Conservation (phyloP, 1,139 yeast genomes). For the Hanseniaspora sp. region DNA sequence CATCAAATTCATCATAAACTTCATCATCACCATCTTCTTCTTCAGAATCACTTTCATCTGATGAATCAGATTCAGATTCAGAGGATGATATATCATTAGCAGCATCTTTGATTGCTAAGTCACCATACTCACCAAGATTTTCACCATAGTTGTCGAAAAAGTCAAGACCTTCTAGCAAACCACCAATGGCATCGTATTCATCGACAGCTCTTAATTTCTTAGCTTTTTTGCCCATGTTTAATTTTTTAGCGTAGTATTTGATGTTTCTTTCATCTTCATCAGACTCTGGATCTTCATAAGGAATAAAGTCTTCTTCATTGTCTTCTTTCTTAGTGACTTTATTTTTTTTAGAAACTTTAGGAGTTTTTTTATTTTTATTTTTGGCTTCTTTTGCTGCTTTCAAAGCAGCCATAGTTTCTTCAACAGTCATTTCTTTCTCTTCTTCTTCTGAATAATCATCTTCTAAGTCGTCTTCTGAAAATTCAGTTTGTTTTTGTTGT, state of each 20-base stretch:
- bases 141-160: conserved; percentile 40
- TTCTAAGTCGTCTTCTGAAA: background rate
- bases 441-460: conserved; percentile 3
- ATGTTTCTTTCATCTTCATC: conserved; percentile 67
- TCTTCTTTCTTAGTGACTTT: conserved; percentile 14
- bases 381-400: conserved; percentile 34
- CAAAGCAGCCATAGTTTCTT: conserved; percentile 32
- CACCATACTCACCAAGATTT: conserved; percentile 26
- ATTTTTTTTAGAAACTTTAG: background rate
- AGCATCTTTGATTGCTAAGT: conserved; percentile 21
- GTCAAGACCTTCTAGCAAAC: conserved; percentile 67
- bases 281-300: conserved; percentile 37
- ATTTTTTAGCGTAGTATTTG: conserved; percentile 68
- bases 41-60: conserved; percentile 22
- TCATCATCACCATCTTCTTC: conserved; percentile 21
- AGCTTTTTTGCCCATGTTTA: conserved; percentile 55
- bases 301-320: conserved; percentile 18
- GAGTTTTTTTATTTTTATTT: conserved; percentile 14
- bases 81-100: conserved; percentile 17
- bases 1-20: conserved; percentile 37
- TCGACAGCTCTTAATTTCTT: conserved; percentile 38
- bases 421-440: conserved; percentile 16
- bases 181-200: conserved; percentile 63
- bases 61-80: conserved; percentile 21
- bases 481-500: background rate